Conservation (phyloP, 2,329 filamentous ascomycete species). For the Metarhizium sp. region DNA sequence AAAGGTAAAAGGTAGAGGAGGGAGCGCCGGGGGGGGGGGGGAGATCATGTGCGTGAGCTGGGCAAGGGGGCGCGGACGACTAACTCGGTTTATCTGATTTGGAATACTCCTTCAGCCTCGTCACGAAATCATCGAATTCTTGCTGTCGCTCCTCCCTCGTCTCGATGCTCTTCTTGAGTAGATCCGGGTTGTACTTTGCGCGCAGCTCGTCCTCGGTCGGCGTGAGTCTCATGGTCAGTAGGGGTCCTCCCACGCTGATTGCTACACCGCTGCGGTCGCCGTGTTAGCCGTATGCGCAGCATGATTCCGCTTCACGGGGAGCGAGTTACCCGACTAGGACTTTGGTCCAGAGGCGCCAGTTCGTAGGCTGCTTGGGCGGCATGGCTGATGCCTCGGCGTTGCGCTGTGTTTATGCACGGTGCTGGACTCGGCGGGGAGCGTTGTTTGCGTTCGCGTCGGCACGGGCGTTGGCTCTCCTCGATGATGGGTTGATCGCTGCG, state of each 20-base stretch:
- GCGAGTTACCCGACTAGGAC: constrained; percentile 53
- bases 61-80: constrained; percentile 20
- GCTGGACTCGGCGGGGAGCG: not conserved
- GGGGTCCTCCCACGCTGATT: constrained; percentile 76
- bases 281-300: not conserved
- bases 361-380: constrained; percentile 36
- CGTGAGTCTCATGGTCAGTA: constrained; percentile 67
- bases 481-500: not conserved
- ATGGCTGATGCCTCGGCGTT: constrained; percentile 11
- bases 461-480: not conserved
- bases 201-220: constrained; percentile 91
- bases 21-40: no score
- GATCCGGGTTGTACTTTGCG: constrained; percentile 84
- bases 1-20: no score
- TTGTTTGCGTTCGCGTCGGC: not conserved
- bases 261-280: constrained; percentile 53
- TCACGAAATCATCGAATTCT: constrained; percentile 85
- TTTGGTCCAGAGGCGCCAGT: constrained; percentile 55
- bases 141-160: constrained; percentile 64
- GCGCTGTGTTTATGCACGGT: not conserved
- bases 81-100: constrained; percentile 87
- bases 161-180: constrained; percentile 83
- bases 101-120: constrained; percentile 74
- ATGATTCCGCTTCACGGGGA: no score
- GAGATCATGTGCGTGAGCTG: not conserved